phyloP scores from a whole-genome alignment of 345 rosid genomes.

The Clausena lansium region DNA sequence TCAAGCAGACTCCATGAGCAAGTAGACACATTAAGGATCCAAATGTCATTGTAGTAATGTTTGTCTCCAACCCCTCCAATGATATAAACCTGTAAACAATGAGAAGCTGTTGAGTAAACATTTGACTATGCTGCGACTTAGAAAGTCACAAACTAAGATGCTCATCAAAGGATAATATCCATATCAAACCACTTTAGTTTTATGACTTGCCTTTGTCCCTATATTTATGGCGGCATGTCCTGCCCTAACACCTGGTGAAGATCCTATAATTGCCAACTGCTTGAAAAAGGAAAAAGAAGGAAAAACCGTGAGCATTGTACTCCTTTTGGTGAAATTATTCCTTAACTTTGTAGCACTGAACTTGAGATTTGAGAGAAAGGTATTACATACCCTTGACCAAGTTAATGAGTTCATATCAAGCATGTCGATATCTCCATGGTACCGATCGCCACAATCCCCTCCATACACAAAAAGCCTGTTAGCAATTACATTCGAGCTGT shows the following conservation, averaged over 20 bases:
- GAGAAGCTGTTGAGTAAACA: neutral
- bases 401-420: slow-evolving; percentile 47
- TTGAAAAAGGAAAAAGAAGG: neutral
- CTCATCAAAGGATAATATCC: neutral
- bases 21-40: slow-evolving; percentile 49
- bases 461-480: slow-evolving; percentile 58
- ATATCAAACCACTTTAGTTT: neutral
- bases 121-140: neutral
- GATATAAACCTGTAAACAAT: slow-evolving; percentile 46
- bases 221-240: slow-evolving; percentile 65
- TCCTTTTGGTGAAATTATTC: neutral
- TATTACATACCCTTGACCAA: slow-evolving; percentile 57
- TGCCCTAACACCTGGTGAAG: slow-evolving; percentile 62
- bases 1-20: slow-evolving; percentile 56
- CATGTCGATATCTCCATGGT: slow-evolving; percentile 58
- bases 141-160: neutral
- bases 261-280: slow-evolving; percentile 56
- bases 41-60: slow-evolving; percentile 63
- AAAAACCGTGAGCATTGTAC: neutral
- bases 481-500: slow-evolving; percentile 49
- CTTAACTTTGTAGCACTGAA: neutral
- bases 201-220: slow-evolving; percentile 49
- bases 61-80: slow-evolving; percentile 78
- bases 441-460: slow-evolving; percentile 72
- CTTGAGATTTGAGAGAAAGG: neutral